phyloP scores from a whole-genome alignment of 2,329 filamentous ascomycete genomes.

The Curvularia hawaiiensis region DNA sequence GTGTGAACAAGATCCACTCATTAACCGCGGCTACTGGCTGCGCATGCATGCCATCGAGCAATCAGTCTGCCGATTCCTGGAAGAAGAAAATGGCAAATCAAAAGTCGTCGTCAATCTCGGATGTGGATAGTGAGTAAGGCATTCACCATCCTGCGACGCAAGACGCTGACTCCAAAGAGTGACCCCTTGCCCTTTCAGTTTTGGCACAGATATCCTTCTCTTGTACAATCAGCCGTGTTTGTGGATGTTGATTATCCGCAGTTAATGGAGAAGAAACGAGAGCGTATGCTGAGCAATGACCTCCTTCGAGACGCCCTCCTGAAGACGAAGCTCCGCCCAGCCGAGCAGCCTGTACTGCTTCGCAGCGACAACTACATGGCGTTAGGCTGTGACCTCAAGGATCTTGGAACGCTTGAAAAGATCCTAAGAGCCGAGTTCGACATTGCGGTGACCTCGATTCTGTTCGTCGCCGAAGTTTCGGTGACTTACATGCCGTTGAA shows the following conservation, averaged over 20 bases:
- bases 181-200: conserved; percentile 88
- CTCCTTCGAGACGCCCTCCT: conserved; percentile 49
- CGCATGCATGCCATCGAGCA: conserved; percentile 82
- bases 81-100: conserved; percentile 57
- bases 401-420: conserved; percentile 65
- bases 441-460: conserved; percentile 63
- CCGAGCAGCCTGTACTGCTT: conserved; percentile 37
- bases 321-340: conserved; percentile 31
- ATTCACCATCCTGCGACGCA: conserved; percentile 6
- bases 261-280: conserved; percentile 75
- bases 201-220: conserved; percentile 66
- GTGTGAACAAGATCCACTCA: conserved; percentile 66
- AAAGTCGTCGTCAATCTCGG: conserved; percentile 85
- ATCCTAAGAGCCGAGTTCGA: conserved; percentile 65
- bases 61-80: conserved; percentile 75
- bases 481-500: conserved; percentile 85
- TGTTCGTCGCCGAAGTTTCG: conserved; percentile 90
- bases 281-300: conserved; percentile 64
- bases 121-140: conserved; percentile 79
- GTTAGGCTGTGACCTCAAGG: conserved; percentile 79
- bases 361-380: conserved; percentile 74
- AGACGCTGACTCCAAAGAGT: conserved; percentile 54
- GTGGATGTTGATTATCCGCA: conserved; percentile 87
- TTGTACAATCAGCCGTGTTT: conserved; percentile 67
- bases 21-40: conserved; percentile 89